Base-by-base conservation (phyloP, 2,329 filamentous ascomycete species). In the Zopfia rhizophila region DNA sequence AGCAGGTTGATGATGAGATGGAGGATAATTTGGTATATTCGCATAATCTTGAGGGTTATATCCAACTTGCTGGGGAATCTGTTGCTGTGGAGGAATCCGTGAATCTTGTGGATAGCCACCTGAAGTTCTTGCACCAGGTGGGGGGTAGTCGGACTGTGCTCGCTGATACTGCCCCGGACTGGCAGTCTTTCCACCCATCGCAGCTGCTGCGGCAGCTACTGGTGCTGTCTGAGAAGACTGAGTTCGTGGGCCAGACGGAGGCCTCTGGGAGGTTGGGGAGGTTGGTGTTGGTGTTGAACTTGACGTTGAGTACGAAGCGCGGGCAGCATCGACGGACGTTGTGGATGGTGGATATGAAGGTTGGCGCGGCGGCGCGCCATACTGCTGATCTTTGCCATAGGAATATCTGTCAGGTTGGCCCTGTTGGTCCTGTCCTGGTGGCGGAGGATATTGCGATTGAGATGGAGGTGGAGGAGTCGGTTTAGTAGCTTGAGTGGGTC, bases 21-120 rank as follows among this genome's bases (percentile, higher is more conserved):
- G 60, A 42, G 60, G 58, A 51, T 72, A 72, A 24, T 58, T 63
- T 37, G 66, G 68, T 23, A 77, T 74, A 25, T 61, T 61, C 48
- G 86, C 88, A 68, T 92, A 94, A 53, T 87, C 87, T 17, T 84
- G 84, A 19, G 90, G 90, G 66, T 94, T 90, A 68, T 94, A 94
- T 58, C 84, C 84, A 28, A 84, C 78, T 56, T 81, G 78, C 47
- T 74, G 69, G 16, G 78, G 75, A 35, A 72, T 74, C 45, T 74
- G 77, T 38, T 72, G 65, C 39, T 74, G 73, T 16, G 48, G 25
- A 21, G 67, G 65, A 29, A 68, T 50, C 40, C 72, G 72, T 40
- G 70, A 68, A 37, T 74, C 75, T 53, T 70, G 62, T n/a, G 68
- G 56, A 49, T 73, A 72, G 5, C 64, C 64, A 21, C 65, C 67